Evolutionary conservation across 192 early-diverging fungal genomes (phyloP).

Genomic region (Umbelopsis isabellina): DNA sequence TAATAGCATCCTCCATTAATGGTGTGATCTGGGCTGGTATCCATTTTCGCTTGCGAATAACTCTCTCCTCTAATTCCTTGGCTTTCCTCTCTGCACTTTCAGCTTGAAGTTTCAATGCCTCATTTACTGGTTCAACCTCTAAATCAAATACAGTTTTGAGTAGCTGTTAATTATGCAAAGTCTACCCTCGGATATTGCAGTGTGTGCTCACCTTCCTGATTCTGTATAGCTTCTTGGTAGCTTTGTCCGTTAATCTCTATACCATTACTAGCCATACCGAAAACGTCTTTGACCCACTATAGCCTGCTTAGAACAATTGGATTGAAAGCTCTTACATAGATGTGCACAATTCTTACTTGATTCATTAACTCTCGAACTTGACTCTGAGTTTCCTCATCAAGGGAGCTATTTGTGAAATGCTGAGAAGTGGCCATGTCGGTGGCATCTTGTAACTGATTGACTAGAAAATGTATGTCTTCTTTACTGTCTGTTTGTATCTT

Average conservation of each 20-base stretch:
- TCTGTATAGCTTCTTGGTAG: slow-evolving; percentile 39
- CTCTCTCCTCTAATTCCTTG: slow-evolving; percentile 40
- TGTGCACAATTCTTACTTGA: neutral
- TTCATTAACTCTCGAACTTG: slow-evolving; percentile 6
- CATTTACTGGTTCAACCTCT: slow-evolving; percentile 47
- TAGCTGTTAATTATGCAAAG: neutral
- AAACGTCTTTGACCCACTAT: slow-evolving; percentile 46
- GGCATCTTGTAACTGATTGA: slow-evolving; percentile 19
- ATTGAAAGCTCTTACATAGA: neutral
- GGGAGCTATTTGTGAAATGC: slow-evolving; percentile 2
- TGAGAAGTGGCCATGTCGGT: neutral
- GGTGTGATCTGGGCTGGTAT: slow-evolving; percentile 49
- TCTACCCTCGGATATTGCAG: neutral
- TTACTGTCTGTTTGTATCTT: slow-evolving; percentile 27
- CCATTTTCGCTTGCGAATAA: slow-evolving; percentile 43
- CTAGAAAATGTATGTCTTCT: slow-evolving; percentile 28
- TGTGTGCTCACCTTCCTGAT: slow-evolving; percentile 34
- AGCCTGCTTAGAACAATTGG: neutral
- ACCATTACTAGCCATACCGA: slow-evolving; percentile 36
- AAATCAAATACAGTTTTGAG: neutral
- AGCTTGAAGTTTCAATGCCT: slow-evolving; percentile 32
- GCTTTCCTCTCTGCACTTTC: slow-evolving; percentile 35
- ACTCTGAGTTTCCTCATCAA: slow-evolving; percentile 13
- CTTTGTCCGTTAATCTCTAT: slow-evolving; percentile 44
- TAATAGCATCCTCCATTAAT: slow-evolving; percentile 44